These are phyloP conservation scores for Cephalotrichum gorgonifer DNA, from an alignment of 2,329 filamentous ascomycete species.

Conservation along the genomic window DNA sequence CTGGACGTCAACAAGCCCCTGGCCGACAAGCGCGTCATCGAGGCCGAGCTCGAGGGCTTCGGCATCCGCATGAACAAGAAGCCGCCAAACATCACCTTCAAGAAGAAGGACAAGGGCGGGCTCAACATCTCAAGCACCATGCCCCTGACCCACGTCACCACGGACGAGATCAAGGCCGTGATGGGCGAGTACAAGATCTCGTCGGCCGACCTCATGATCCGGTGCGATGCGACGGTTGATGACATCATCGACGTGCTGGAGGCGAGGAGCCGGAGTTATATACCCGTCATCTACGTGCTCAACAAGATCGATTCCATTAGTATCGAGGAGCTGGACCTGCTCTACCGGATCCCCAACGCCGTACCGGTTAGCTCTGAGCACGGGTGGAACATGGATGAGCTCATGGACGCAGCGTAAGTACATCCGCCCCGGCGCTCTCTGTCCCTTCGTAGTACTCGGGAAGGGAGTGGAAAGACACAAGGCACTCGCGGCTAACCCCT, in stretches of 20 bases:
- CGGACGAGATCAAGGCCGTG: slow-evolving; percentile 95
- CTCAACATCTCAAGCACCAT: slow-evolving; percentile 94
- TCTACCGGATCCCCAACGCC: slow-evolving; percentile 94
- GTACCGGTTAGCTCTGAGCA: slow-evolving; percentile 96
- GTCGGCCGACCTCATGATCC: slow-evolving; percentile 93
- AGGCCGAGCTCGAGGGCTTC: slow-evolving; percentile 90
- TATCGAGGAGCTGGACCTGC: slow-evolving; percentile 90
- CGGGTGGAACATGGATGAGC: slow-evolving; percentile 95
- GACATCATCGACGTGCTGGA: slow-evolving; percentile 94
- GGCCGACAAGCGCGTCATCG: slow-evolving; percentile 93
- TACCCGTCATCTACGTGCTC: slow-evolving; percentile 96
- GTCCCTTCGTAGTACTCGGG: too few relatives aligned
- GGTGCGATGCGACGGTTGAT: slow-evolving; percentile 94
- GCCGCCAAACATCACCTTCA: slow-evolving; percentile 97
- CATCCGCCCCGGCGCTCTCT: too few relatives aligned
- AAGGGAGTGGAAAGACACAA: too few relatives aligned
- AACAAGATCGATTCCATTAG: slow-evolving; percentile 99
- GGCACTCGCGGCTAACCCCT: slow-evolving; percentile 3
- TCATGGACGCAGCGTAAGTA: slow-evolving; percentile 80
- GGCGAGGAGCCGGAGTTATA: slow-evolving; percentile 89
- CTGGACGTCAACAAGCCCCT: slow-evolving; percentile 97
- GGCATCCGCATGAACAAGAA: slow-evolving; percentile 96
- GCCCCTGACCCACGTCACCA: slow-evolving; percentile 81
- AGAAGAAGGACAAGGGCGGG: slow-evolving; percentile 98
- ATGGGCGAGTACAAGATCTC: slow-evolving; percentile 96